Conservation (phyloP, 495 filamentous ascomycete genomes). For the Penicillium subrubescens region DNA sequence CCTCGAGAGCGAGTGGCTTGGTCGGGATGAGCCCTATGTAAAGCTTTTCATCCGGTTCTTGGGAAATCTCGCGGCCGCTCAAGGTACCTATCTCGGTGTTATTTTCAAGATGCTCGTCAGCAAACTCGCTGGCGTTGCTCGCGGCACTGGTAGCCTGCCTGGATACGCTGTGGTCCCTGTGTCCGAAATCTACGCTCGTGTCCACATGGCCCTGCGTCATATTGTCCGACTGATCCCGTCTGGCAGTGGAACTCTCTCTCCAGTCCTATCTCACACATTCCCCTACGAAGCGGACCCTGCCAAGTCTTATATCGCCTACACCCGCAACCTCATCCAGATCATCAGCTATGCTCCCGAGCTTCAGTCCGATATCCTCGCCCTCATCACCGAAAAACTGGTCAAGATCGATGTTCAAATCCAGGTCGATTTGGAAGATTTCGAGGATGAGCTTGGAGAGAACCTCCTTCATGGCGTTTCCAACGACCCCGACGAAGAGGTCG, state of each 20-base stretch:
- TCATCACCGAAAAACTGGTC: constrained; percentile 81
- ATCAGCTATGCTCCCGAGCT: constrained; percentile 76
- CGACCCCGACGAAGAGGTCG: constrained; percentile 51
- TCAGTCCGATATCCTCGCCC: constrained; percentile 76
- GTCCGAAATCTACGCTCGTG: constrained; percentile 62
- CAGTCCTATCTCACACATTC: constrained; percentile 65
- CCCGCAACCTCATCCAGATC: constrained; percentile 75
- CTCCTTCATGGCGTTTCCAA: constrained; percentile 40
- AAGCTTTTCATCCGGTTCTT: constrained; percentile 79
- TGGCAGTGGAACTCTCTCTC: constrained; percentile 67
- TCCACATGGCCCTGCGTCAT: constrained; percentile 75
- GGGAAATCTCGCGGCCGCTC: constrained; percentile 76
- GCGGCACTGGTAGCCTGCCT: constrained; percentile 57
- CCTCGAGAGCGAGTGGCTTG: constrained; percentile 79
- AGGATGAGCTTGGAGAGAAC: constrained; percentile 66
- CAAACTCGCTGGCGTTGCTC: constrained; percentile 62
- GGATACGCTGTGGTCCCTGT: constrained; percentile 61
- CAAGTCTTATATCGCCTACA: constrained; percentile 71
- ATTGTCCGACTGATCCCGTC: constrained; percentile 77
- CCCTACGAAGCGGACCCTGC: constrained; percentile 74
- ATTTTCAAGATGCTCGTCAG: constrained; percentile 79
- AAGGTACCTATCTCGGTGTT: constrained; percentile 62
- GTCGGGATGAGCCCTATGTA: constrained; percentile 77
- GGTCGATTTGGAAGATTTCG: constrained; percentile 83
- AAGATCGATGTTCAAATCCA: constrained; percentile 96